Percentiles rank a stretch among this genome's conserved stretches.
Conservation (phyloP, 2,329 filamentous ascomycete genomes). For the Phoma sp. region DNA sequence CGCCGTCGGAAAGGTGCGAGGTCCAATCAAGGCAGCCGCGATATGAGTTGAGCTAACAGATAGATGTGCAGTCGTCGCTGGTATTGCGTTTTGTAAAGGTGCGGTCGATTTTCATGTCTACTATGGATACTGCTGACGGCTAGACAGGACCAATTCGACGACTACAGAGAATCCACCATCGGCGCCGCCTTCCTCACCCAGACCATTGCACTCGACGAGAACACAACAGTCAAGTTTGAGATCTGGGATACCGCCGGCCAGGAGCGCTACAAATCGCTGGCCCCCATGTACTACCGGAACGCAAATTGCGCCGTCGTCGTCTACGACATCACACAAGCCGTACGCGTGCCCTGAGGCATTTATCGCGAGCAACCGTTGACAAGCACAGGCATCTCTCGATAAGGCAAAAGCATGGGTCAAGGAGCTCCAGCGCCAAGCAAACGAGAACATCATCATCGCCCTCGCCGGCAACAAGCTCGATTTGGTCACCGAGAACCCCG, state of each 20-base stretch:
- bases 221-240: constrained; percentile 98
- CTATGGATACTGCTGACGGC: constrained; percentile 3
- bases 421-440: constrained; percentile 96
- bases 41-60: constrained; percentile 34
- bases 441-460: constrained; percentile 99
- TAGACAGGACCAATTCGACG: constrained; percentile 93
- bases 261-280: constrained; percentile 97
- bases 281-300: constrained; percentile 99
- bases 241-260: constrained; percentile 94
- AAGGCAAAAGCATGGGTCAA: constrained; percentile 99
- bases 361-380: constrained; percentile 32
- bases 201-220: constrained; percentile 97
- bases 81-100: constrained; percentile 99
- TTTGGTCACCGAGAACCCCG: constrained; percentile 89
- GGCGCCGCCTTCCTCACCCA: constrained; percentile 98
- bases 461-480: constrained; percentile 94
- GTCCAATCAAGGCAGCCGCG: constrained; percentile 33
- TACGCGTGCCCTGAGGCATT: constrained; percentile 56
- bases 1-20: constrained; percentile 90
- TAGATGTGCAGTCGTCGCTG: constrained; percentile 79
- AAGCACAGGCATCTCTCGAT: constrained; percentile 82
- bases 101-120: constrained; percentile 33
- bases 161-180: constrained; percentile 96
- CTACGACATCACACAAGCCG: constrained; percentile 98
- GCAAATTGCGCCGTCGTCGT: constrained; percentile 99